Conservation (phyloP, 1,284 basidiomycete species). For the Polyporus tsugae region DNA sequence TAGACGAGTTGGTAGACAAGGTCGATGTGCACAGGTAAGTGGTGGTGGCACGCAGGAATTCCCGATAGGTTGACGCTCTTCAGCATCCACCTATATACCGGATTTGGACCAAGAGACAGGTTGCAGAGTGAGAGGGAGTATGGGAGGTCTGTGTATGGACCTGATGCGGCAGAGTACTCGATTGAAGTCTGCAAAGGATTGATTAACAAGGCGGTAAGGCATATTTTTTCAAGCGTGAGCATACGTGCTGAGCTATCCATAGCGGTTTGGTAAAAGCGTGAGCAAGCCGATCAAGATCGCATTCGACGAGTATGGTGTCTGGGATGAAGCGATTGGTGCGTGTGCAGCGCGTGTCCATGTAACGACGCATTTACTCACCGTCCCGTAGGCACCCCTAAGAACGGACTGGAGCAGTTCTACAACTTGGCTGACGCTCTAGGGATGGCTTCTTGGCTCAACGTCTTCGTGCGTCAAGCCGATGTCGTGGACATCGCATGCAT, state of each 20-base stretch:
- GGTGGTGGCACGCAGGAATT: too few species aligned
- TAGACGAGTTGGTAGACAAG: conserved; percentile 44
- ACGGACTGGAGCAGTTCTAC: conserved; percentile 68
- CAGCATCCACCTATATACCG: conserved; percentile 40
- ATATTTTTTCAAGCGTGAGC: not conserved
- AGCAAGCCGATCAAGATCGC: conserved; percentile 37
- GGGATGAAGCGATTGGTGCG: conserved; percentile 48
- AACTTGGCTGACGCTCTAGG: conserved; percentile 70
- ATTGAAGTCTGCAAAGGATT: conserved; percentile 56
- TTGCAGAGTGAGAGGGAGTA: conserved; percentile 37
- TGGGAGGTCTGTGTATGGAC: conserved; percentile 39
- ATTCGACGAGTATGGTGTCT: conserved; percentile 71
- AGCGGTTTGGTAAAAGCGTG: conserved; percentile 36
- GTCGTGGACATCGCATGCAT: conserved; percentile 71
- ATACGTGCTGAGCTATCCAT: not conserved
- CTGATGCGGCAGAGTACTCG: conserved; percentile 58
- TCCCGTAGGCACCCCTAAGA: conserved; percentile 48
- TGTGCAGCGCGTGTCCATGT: not conserved
- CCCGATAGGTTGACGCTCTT: not conserved
- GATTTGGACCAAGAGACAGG: conserved; percentile 39
- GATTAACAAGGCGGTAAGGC: conserved; percentile 43
- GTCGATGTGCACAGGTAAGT: conserved; percentile 45
- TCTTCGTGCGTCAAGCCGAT: conserved; percentile 68
- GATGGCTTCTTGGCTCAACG: conserved; percentile 67
- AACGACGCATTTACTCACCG: not conserved